Conservation (phyloP, 176 grass and related monocot genomes). For the Echinochloa phyllopogon region DNA sequence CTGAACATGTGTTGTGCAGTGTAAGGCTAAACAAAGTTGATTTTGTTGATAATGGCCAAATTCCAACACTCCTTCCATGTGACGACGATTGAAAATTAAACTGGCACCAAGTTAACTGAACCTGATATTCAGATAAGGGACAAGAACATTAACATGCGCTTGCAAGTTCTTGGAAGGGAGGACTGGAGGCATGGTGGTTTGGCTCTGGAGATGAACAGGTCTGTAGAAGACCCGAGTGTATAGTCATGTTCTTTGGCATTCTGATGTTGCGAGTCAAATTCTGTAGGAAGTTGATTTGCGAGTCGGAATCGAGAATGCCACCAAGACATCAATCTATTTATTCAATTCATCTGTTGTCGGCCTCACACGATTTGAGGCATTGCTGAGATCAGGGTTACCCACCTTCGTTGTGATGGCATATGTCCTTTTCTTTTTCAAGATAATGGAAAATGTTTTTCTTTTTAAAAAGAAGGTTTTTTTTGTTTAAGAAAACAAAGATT, state of each 20-base stretch:
- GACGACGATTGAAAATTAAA: conserved; percentile 56
- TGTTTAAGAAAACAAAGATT: background rate
- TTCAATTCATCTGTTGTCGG: conserved; percentile 40
- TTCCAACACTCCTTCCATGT: conserved; percentile 74
- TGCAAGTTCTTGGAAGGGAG: conserved; percentile 20
- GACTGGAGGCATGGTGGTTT: background rate
- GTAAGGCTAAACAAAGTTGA: conserved; percentile 85
- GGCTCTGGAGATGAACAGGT: conserved; percentile 24
- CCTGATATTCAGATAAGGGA: conserved; percentile 13
- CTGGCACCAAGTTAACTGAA: conserved; percentile 23
- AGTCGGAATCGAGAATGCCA: conserved; percentile 6
- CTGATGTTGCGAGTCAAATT: conserved; percentile 23
- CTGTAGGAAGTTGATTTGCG: background rate
- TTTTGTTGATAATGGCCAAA: conserved; percentile 79
- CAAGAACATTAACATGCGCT: conserved; percentile 18
- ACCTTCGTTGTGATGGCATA: background rate
- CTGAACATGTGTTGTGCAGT: conserved; percentile 91
- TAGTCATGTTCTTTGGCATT: conserved; percentile 44
- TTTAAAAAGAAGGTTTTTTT: background rate
- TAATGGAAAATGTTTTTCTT: background rate
- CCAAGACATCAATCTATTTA: conserved; percentile 31
- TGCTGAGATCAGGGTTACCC: background rate
- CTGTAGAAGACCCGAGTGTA: conserved; percentile 35
- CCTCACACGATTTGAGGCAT: background rate
- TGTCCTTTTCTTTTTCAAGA: background rate